Evolutionary conservation across 2,329 filamentous ascomycete species (phyloP).

Genomic region (Colletotrichum phormii): DNA sequence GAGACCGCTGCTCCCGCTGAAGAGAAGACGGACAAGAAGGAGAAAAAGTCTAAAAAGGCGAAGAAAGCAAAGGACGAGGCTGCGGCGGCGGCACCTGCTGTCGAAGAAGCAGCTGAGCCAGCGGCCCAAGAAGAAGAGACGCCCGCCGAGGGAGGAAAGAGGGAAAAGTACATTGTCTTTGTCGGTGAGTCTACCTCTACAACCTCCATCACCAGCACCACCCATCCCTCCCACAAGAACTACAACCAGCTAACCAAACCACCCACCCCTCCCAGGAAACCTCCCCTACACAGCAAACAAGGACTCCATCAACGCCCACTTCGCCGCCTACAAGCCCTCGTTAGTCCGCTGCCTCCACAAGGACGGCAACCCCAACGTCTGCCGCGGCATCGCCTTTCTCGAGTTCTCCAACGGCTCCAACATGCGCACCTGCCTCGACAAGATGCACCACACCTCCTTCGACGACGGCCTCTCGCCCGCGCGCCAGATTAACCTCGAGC

Average conservation of each 20-base stretch:
- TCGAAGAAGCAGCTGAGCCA: neutral
- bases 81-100: conserved; percentile 24
- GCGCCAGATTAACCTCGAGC: conserved; percentile 90
- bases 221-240: no score
- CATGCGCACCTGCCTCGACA: conserved; percentile 92
- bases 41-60: conserved; percentile 45
- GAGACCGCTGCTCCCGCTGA: conserved; percentile 37
- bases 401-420: conserved; percentile 89
- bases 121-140: conserved; percentile 21
- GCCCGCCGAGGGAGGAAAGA: conserved; percentile 46
- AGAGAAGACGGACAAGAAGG: conserved; percentile 38
- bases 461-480: conserved; percentile 63
- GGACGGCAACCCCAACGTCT: conserved; percentile 70
- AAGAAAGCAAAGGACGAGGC: conserved; percentile 51
- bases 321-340: conserved; percentile 77
- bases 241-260: conserved; percentile 46
- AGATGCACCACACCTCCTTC: conserved; percentile 89
- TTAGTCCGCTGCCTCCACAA: conserved; percentile 80
- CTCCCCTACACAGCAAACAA: conserved; percentile 86
- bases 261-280: conserved; percentile 69
- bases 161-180: conserved; percentile 80
- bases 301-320: conserved; percentile 78
- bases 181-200: conserved; percentile 73
- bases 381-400: conserved; percentile 85
- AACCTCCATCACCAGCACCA: no score